Conservation (phyloP, 2,329 filamentous ascomycete species). For the Diaporthe nobilis region DNA sequence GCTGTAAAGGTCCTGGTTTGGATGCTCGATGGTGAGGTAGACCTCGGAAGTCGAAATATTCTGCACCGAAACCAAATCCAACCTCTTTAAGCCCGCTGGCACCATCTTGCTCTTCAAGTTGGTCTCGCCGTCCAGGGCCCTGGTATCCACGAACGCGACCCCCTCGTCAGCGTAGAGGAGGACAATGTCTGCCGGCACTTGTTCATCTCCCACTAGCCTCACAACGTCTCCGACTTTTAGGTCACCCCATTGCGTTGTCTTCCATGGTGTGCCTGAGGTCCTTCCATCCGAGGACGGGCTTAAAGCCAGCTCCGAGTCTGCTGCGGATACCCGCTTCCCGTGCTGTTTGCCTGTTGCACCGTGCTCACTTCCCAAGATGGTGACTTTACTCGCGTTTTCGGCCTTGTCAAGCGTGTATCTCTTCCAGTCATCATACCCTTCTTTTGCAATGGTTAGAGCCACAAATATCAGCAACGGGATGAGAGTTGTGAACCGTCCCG, state of each 20-base stretch:
- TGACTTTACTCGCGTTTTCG: constrained; percentile 75
- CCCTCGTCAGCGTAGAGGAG: constrained; percentile 83
- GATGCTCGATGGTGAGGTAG: constrained; percentile 82
- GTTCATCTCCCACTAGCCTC: constrained; percentile 75
- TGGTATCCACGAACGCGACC: constrained; percentile 86
- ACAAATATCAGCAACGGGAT: constrained; percentile 83
- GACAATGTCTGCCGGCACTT: constrained; percentile 85
- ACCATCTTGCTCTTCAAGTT: constrained; percentile 84
- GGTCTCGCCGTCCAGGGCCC: constrained; percentile 87
- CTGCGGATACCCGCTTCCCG: background rate
- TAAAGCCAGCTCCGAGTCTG: constrained; percentile 43
- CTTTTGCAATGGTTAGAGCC: constrained; percentile 84
- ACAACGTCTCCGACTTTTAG: constrained; percentile 66
- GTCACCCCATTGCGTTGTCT: constrained; percentile 58
- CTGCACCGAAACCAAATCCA: constrained; percentile 67
- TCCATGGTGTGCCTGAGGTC: constrained; percentile 61
- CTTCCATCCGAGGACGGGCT: constrained; percentile 1
- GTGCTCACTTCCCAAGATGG: constrained; percentile 64
- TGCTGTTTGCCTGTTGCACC: constrained; percentile 54
- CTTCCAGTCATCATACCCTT: constrained; percentile 88
- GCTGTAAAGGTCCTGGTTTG: constrained; percentile 82
- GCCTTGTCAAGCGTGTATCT: constrained; percentile 85
- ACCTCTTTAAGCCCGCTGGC: constrained; percentile 66
- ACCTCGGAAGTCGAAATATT: constrained; percentile 69
- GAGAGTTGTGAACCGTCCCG: constrained; percentile 81